Percentiles rank a stretch among this genome's conserved stretches.
Evolutionary conservation across 1,284 basidiomycete species (phyloP).

Genomic region (Lignosus rhinocerotis): DNA sequence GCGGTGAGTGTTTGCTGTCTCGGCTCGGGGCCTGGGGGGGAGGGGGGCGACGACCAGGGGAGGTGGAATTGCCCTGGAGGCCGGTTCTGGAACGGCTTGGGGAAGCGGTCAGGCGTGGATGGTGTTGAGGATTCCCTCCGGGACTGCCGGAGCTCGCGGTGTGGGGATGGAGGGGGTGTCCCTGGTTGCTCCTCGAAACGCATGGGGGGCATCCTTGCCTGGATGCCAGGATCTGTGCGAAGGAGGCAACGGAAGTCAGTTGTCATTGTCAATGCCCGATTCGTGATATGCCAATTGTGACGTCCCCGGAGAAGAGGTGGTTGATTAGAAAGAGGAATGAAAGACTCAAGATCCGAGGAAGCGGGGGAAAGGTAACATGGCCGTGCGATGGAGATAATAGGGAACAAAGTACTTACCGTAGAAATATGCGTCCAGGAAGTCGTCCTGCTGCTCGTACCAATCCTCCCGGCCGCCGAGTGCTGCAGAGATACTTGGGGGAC

Average conservation of each 20-base stretch:
- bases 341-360: background rate
- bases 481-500: constrained; percentile 27
- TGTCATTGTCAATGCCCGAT: background rate
- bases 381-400: background rate
- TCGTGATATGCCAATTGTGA: background rate
- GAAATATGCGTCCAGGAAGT: constrained; percentile 49
- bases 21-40: constrained; percentile 28
- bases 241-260: constrained; percentile 15
- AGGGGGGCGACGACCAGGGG: constrained; percentile 29
- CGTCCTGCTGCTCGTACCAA: constrained; percentile 45
- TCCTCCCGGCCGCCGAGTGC: constrained; percentile 34
- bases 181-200: constrained; percentile 12
- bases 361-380: background rate
- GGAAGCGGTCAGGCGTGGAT: constrained; percentile 32
- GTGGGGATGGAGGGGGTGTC: constrained; percentile 14
- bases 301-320: background rate
- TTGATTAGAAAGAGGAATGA: background rate
- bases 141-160: constrained; percentile 13
- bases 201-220: constrained; percentile 13
- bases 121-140: background rate
- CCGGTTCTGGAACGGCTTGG: constrained; percentile 34
- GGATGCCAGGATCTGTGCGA: constrained; percentile 26
- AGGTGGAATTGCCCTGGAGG: constrained; percentile 36
- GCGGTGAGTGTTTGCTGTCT: background rate
- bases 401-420: constrained; percentile 42